Evolutionary conservation across 495 filamentous ascomycete species (phyloP), one percentile per base, ranked within the genome.

Genomic region (Neurospora sublineolata): DNA sequence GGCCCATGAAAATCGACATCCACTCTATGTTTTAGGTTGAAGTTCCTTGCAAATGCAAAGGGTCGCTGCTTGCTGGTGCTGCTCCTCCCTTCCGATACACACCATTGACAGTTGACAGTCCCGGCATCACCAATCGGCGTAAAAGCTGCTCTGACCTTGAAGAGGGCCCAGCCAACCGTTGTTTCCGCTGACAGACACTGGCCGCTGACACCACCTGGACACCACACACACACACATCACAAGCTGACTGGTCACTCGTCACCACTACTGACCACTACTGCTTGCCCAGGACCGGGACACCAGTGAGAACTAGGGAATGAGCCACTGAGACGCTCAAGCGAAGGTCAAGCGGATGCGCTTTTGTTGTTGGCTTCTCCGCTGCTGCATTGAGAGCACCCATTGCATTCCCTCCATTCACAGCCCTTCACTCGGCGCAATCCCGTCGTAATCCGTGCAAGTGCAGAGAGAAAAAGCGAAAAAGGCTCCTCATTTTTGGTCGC

Each of bases 221-320:
- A 73, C 60, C 69, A 73, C 70, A 38, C 41, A 74, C 74, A 41
- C 71, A 72, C 77, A 80, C 80, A 79, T 80, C 77, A 75, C 76
- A 52, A 71, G 76, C 75, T 76, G 74, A 78, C 75, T 82, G 76
- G 75, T 74, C 77, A 73, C 72, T 68, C 68, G 70, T 72, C 68
- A 67, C 73, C 75, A 77, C 68, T 64, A 74, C 73, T 72, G 70
- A 73, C 68, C 68, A 71, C 69, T 58, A 72, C 73, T 73, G 52
- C 52, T 30, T 60, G 52, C 52, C 42, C 42, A 60, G 52, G 52
- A 60, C 52, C 52, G 23, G 52, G 52, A 30, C 52, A 30, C 27
- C 27, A 30, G 14, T 9, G 7, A 64, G 30, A 36, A 33, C 52
- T 27, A 64, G 52, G 52, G 52, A 64, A 33, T 64, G 14, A 64